Conservation (phyloP, 129 eudicot genomes). For the Flaveria ramosissima region DNA sequence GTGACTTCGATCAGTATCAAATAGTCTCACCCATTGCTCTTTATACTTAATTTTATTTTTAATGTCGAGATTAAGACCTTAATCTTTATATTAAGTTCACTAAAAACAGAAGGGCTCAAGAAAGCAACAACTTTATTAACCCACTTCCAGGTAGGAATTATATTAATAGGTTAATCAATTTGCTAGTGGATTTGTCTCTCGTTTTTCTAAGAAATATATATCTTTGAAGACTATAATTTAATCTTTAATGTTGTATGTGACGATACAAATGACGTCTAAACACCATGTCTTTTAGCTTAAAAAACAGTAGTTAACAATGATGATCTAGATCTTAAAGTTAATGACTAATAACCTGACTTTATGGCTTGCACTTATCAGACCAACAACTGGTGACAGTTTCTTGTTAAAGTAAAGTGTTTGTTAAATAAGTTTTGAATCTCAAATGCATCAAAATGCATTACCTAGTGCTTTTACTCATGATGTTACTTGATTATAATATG, state of each 20-base stretch:
- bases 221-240: conserved; percentile 21
- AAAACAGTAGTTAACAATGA: neutral
- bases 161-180: conserved; percentile 22
- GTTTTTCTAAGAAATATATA: neutral
- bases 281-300: conserved; percentile 6
- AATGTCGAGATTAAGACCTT: conserved; percentile 23
- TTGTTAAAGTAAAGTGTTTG: conserved; percentile 17
- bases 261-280: conserved; percentile 32
- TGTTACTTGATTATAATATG: too few species aligned
- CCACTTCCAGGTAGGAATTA: conserved; percentile 23
- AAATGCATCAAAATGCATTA: neutral
- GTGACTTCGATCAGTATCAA: conserved; percentile 12
- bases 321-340: conserved; percentile 9
- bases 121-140: conserved; percentile 29
- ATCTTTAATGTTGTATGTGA: conserved; percentile 34
- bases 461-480: too few species aligned
- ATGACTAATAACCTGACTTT: conserved; percentile 26
- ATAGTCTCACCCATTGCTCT: conserved; percentile 27
- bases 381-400: conserved; percentile 34
- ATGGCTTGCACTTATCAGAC: conserved; percentile 31
- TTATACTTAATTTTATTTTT: conserved; percentile 6
- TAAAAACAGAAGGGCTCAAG: conserved; percentile 22
- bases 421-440: conserved; percentile 11
- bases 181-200: conserved; percentile 9
- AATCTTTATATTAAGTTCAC: conserved; percentile 29